Evolutionary conservation across 768 basidiomycete species (phyloP), one percentile per base, ranked within the genome.

Genomic region (Omphalotus guepiniiformis): DNA sequence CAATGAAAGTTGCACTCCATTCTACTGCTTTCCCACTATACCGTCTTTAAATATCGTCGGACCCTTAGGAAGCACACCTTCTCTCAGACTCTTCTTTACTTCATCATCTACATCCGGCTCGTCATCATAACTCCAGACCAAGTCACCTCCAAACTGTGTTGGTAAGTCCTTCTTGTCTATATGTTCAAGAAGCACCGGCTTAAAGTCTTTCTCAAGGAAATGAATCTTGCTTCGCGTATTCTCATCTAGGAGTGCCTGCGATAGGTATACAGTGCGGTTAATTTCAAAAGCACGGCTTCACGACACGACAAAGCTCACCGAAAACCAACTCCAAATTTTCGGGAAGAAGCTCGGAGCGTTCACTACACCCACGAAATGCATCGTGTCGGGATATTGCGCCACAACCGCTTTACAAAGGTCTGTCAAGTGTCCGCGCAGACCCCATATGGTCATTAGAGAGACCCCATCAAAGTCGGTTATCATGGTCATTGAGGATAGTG

Each of bases 341-440:
- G 85, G 78, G 63, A 93, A 93, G 70, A 91, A 93, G 0, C 79
- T 70, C 0, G 91, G 89, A 0, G 88, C 82, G 53, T 91, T 91
- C 45, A 93, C 81, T 45, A 93, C 64, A 11, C 73, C 81, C 55
- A 85, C 78, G 29, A 75, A 73, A 55, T 75, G 68, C 34, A 90
- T 68, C 0, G 87, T 88, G 62, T 92, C 89, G 2, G 89, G 87
- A 59, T 90, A 91, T 55, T 89, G 83, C 7, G 85, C 85, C 0
- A 84, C 86, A 0, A 85, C 86, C 35, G 91, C 73, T 18, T 68
- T 68, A 6, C 83, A 82, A 0, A 88, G 85, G 56, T 90, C 82
- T 53, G 86, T 82, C 15, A 92, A 76, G 59, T 88, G 88, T 35
- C 58, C 64, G 19, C 86, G 78, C 19, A 89, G 73, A 32, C 71